Percentiles rank a stretch among this genome's conserved stretches.
phyloP scores from a whole-genome alignment of 805 yeast species.

The Candida krabiensis region DNA sequence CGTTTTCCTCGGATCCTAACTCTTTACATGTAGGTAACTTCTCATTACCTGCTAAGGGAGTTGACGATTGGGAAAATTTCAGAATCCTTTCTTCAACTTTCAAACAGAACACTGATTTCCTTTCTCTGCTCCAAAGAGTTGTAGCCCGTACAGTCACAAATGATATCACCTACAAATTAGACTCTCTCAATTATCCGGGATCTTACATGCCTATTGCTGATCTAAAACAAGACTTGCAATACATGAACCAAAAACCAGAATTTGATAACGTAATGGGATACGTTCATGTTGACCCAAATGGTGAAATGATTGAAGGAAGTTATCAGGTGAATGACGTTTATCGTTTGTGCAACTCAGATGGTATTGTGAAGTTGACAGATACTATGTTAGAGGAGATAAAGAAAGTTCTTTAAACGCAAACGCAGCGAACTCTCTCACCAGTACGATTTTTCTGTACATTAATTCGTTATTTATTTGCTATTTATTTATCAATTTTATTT shows the following conservation, averaged over 20 bases:
- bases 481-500: too few species aligned
- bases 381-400: slow-evolving; percentile 41
- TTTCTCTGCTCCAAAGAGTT: slow-evolving; percentile 22
- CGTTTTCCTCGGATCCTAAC: slow-evolving; percentile 31
- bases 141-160: slow-evolving; percentile 29
- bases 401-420: slow-evolving; percentile 14
- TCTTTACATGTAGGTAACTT: slow-evolving; percentile 26
- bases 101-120: slow-evolving; percentile 27
- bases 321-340: slow-evolving; percentile 64
- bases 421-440: not conserved
- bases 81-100: slow-evolving; percentile 25
- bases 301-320: slow-evolving; percentile 52
- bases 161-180: slow-evolving; percentile 56
- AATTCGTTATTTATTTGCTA: slow-evolving; percentile 6
- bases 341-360: slow-evolving; percentile 48
- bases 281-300: slow-evolving; percentile 55
- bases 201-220: slow-evolving; percentile 72
- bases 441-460: slow-evolving; percentile 1
- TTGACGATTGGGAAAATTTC: slow-evolving; percentile 2
- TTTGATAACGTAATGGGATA: slow-evolving; percentile 72
- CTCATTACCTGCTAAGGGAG: not conserved
- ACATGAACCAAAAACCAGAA: slow-evolving; percentile 57
- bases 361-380: slow-evolving; percentile 54
- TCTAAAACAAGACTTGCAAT: slow-evolving; percentile 60
- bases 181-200: slow-evolving; percentile 52